Percentiles rank a stretch among this genome's conserved stretches.
Conservation (phyloP, 2,329 filamentous ascomycete species). For the Stachybotrys elegans region DNA sequence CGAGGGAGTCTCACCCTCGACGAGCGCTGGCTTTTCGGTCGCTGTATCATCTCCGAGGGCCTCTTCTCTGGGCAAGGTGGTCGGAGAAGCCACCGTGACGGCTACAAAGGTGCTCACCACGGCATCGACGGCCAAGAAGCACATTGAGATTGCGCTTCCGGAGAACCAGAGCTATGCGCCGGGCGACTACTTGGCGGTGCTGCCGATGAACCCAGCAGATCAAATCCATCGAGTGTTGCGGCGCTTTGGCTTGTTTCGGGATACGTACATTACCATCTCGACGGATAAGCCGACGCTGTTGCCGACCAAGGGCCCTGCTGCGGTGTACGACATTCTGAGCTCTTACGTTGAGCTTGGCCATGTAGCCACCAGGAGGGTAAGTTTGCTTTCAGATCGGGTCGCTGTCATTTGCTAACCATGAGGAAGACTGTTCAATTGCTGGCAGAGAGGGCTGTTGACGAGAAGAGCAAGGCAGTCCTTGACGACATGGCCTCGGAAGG, state of each 20-base stretch:
- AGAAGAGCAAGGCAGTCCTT: slow-evolving; percentile 24
- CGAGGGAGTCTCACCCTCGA: too few species aligned
- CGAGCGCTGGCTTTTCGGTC: too few species aligned
- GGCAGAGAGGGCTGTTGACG: slow-evolving; percentile 23
- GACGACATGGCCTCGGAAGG: slow-evolving; percentile 28
- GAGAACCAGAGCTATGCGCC: slow-evolving; percentile 55
- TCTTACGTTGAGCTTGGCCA: slow-evolving; percentile 66
- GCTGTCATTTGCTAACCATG: slow-evolving; percentile 2
- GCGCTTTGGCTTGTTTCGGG: slow-evolving; percentile 59
- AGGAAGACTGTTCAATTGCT: slow-evolving; percentile 25
- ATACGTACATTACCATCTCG: slow-evolving; percentile 48
- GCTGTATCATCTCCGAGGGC: not conserved
- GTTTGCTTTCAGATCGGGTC: slow-evolving; percentile 16
- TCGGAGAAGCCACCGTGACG: slow-evolving; percentile 52
- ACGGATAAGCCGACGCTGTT: slow-evolving; percentile 40
- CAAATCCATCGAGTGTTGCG: slow-evolving; percentile 57
- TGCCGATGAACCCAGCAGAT: slow-evolving; percentile 59
- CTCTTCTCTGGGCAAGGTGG: not conserved
- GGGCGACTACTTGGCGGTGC: slow-evolving; percentile 66
- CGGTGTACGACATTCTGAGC: slow-evolving; percentile 55
- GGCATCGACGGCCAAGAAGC: too few species aligned
- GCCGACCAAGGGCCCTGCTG: slow-evolving; percentile 48
- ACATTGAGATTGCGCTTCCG: slow-evolving; percentile 59
- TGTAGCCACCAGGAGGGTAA: slow-evolving; percentile 58
- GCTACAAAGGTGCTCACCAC: slow-evolving; percentile 44